These are phyloP conservation scores for Macrocybe sp. DNA, from an alignment of 1,284 basidiomycete species.

Conservation along the genomic window DNA sequence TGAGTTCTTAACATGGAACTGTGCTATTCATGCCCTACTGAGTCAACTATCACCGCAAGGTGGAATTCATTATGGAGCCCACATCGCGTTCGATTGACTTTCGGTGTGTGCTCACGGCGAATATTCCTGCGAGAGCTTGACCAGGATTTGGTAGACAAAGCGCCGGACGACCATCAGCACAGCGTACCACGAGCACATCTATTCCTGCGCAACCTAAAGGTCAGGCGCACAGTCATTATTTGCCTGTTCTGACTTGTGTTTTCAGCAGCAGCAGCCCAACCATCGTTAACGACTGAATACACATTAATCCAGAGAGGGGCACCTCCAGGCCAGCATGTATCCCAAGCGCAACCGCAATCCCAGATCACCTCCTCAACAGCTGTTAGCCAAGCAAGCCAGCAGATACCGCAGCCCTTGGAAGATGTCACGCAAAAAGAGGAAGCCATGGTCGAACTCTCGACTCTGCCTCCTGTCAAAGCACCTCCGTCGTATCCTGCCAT, in stretches of 20 bases:
- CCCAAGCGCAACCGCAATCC: slow-evolving; percentile 9
- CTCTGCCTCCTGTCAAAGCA: slow-evolving; percentile 58
- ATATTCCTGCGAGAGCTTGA: background rate
- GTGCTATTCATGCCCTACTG: background rate
- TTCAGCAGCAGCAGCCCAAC: slow-evolving; percentile 34
- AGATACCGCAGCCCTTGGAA: slow-evolving; percentile 14
- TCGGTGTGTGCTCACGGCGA: slow-evolving; percentile 36
- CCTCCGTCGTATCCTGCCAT: slow-evolving; percentile 75
- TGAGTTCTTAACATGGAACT: slow-evolving; percentile 11
- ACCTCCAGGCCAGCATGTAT: slow-evolving; percentile 11
- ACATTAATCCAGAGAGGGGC: slow-evolving; percentile 75
- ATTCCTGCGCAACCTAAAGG: slow-evolving; percentile 36
- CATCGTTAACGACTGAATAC: slow-evolving; percentile 85
- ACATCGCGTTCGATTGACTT: slow-evolving; percentile 67
- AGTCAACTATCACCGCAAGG: slow-evolving; percentile 33
- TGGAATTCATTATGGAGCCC: slow-evolving; percentile 79
- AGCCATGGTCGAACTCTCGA: slow-evolving; percentile 51
- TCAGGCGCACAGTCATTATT: slow-evolving; percentile 13
- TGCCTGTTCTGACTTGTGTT: background rate
- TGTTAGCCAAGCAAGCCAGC: slow-evolving; percentile 11
- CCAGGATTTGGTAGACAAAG: slow-evolving; percentile 21
- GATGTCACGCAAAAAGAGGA: slow-evolving; percentile 29
- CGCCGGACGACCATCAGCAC: slow-evolving; percentile 21
- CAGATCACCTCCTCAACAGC: slow-evolving; percentile 11
- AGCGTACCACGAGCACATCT: slow-evolving; percentile 26